These are phyloP conservation scores for Globisporangium polare DNA, from an alignment of 352 stramenopile genomes.

Conservation along the genomic window DNA sequence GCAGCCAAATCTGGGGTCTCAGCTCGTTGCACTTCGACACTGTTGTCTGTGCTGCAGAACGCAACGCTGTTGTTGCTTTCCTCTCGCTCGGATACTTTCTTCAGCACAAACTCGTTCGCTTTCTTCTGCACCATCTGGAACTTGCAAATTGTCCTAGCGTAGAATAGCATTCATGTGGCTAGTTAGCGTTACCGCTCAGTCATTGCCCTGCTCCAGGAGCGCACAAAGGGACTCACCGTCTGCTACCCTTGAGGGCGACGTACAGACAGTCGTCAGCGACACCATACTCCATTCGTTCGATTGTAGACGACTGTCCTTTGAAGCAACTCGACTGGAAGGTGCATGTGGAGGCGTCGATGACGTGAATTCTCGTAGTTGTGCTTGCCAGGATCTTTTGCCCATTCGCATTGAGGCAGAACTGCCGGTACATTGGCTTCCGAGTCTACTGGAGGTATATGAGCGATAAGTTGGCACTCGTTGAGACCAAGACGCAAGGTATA, in stretches of 20 bases:
- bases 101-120: conserved; percentile 21
- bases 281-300: conserved; percentile 31
- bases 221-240: conserved; percentile 18
- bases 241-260: conserved; percentile 23
- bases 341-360: conserved; percentile 34
- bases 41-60: conserved; percentile 14
- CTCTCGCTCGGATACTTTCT: conserved; percentile 22
- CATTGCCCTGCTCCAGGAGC: background rate
- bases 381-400: conserved; percentile 29
- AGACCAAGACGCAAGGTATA: background rate
- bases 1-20: background rate
- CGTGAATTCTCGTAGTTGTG: conserved; percentile 25
- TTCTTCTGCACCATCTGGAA: conserved; percentile 26
- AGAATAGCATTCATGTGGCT: background rate
- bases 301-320: conserved; percentile 17
- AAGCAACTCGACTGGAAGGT: conserved; percentile 23
- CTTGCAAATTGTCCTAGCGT: conserved; percentile 26
- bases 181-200: background rate
- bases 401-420: conserved; percentile 31
- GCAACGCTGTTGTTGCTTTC: conserved; percentile 26
- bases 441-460: conserved; percentile 11
- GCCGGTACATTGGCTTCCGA: conserved; percentile 30
- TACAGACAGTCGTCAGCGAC: conserved; percentile 26
- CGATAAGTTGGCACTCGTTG: conserved; percentile 1
- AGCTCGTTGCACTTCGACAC: conserved; percentile 1